Evolutionary conservation across 768 basidiomycete species (phyloP).

Genomic region (Collybia mongolica): DNA sequence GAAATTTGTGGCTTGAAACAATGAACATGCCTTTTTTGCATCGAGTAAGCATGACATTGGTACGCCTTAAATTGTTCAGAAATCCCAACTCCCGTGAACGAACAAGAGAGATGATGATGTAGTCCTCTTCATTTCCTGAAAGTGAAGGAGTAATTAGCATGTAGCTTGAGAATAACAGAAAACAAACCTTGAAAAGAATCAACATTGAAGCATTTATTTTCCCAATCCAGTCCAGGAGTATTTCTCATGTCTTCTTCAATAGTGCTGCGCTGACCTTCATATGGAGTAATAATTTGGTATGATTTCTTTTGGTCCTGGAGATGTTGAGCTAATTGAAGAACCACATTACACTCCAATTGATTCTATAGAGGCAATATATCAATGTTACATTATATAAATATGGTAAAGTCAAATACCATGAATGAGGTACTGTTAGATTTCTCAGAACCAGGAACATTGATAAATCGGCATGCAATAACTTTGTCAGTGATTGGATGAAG

Average conservation of each 20-base stretch:
- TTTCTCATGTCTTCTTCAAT: conserved; percentile 58
- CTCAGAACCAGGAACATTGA: conserved; percentile 51
- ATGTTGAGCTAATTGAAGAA: conserved; percentile 54
- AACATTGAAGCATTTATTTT: conserved; percentile 78
- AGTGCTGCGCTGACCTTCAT: conserved; percentile 65
- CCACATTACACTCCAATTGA: conserved; percentile 49
- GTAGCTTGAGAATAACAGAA: conserved; percentile 6
- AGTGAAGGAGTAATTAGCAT: conserved; percentile 6
- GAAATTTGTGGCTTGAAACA: conserved; percentile 59
- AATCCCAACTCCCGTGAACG: conserved; percentile 64
- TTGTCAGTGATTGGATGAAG: conserved; percentile 46
- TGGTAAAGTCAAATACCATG: conserved; percentile 25
- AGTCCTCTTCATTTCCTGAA: conserved; percentile 81
- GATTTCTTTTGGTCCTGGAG: conserved; percentile 48
- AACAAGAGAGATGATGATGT: conserved; percentile 72
- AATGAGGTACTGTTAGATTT: conserved; percentile 29
- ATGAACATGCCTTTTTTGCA: conserved; percentile 81
- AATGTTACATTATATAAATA: conserved; percentile 1
- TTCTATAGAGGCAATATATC: conserved; percentile 44
- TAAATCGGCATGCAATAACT: conserved; percentile 57
- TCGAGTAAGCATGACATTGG: conserved; percentile 87
- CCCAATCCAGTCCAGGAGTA: conserved; percentile 50
- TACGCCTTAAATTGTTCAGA: conserved; percentile 58
- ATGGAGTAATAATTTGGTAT: conserved; percentile 77
- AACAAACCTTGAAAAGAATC: conserved; percentile 79